Conservation (phyloP, 192 early-diverging fungal species). For the Podila epicladia region DNA sequence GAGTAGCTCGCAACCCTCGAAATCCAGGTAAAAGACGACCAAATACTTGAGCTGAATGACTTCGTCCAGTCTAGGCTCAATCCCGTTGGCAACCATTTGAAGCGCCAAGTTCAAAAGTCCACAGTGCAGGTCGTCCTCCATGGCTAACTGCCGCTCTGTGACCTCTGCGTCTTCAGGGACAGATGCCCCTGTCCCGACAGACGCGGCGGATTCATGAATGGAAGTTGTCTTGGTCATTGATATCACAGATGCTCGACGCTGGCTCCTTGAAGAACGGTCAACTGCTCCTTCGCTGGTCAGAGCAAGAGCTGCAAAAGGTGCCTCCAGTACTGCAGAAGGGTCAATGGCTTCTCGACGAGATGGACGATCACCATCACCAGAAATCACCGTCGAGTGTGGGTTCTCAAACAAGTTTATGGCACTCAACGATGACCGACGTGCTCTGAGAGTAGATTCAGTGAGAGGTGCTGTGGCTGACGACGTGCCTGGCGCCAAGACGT, state of each 20-base stretch:
- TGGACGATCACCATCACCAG: not conserved
- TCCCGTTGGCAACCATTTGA: constrained; percentile 65
- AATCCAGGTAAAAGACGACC: constrained; percentile 60
- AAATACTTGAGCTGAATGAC: constrained; percentile 59
- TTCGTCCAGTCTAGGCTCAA: constrained; percentile 53
- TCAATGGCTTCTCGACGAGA: not conserved
- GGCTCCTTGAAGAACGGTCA: constrained; percentile 14
- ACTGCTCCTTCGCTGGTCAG: not conserved
- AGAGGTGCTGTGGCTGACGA: not conserved
- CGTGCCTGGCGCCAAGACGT: not conserved
- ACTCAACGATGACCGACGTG: not conserved
- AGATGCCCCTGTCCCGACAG: not conserved
- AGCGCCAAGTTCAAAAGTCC: constrained; percentile 59
- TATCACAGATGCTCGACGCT: constrained; percentile 23
- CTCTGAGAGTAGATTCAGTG: not conserved
- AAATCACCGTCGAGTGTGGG: not conserved
- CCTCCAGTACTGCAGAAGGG: not conserved
- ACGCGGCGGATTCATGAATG: not conserved
- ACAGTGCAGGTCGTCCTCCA: constrained; percentile 44
- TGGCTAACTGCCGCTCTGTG: constrained; percentile 22
- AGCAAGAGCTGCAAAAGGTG: too few relatives aligned
- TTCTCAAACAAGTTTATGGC: not conserved
- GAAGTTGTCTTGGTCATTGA: not conserved
- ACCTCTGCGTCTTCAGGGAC: not conserved
- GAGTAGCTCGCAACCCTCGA: constrained; percentile 53